Base-by-base conservation (phyloP, 75 land plant genomes). In the Isoetes taiwanensis region DNA sequence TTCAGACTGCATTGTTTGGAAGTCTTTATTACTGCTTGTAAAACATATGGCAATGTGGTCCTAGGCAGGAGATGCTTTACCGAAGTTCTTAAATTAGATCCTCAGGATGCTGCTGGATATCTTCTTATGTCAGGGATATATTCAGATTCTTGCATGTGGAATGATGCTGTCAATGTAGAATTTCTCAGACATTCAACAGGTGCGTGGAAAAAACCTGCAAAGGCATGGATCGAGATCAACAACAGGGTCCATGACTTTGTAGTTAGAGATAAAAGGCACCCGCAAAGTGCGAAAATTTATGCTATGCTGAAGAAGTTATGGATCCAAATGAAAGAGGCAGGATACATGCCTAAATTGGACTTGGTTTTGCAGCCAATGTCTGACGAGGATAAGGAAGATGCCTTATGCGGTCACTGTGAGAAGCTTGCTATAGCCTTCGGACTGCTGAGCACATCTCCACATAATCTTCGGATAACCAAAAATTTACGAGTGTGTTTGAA, bases 221-320 rank as follows among this genome's bases (percentile, higher is more conserved):
- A 59, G 30, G 56, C 59, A 31, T 64, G 66, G 59, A 39, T 64
- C 31, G 66, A 64, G 41, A 19, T 56, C 14, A 56, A 39, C 42
- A 56, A 56, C 41, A 55, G 60, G 20, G 66, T 64, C 11, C 59
- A 56, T 20, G 61, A 55, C 0, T 56, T 64, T 27, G 30, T 34
- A 34, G 34, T 23, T 17, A 58, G 56, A 23, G 40, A 52, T 33
- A 56, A 29, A 17, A 52, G 56, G 28, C 59, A 32, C 38, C 58
- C 59, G 16, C 25, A 54, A 34, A 26, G 52, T 38, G 17, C 14
- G 24, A 31, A 63, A 41, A 54, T 63, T 23, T 39, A 55, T 55
- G 48, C 50, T 24, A 55, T 38, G 48, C 34, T 39, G 57, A 33
- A 33, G 19, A 38, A 55, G 14, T n/a, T 39, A 55, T 3, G 38